Evolutionary conservation across 2,329 filamentous ascomycete species (phyloP), one percentile per base, ranked within the genome.

Genomic region (Epichloe gansuensis): DNA sequence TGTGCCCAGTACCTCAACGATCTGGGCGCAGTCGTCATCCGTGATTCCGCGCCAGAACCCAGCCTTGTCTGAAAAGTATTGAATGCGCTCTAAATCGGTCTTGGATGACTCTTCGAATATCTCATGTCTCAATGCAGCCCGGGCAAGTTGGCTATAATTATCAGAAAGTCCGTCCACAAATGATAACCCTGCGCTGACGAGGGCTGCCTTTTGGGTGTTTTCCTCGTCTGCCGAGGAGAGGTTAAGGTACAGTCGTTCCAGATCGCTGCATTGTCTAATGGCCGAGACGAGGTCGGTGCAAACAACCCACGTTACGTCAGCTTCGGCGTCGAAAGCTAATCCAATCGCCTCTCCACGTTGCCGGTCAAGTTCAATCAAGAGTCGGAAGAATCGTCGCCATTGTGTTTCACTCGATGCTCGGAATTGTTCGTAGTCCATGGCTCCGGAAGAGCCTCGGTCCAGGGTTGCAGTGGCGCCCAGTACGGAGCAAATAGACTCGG

Each of bases 321-420:
- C 75, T 47, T 79, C 75, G 0, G 76, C 66, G 61, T 97, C 93
- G 51, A 87, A 82, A 0, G 83, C 80, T 44, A 97, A 72, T 1
- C 87, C 83, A 44, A 97, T 69, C 0, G 87, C 84, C 62, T 96
- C 90, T 17, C 86, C 85, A 61, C 90, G 78, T 61, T 88, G 84
- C 61, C 86, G 89, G 64, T 97, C 89, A 41, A 98, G 72, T 64
- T 95, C 90, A 12, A 87, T 76, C 17, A 95, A 76, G 17, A 97
- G 76, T 35, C 89, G 82, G 71, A 89, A 95, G 67, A 95, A 95
- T 49, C 87, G 81, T 56, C 86, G 82, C 93, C 93, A 98, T 65
- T 95, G 89, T 11, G 79, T 76, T 62, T 93, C 85, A 50, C 85
- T 82, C 35, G 87, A 82, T 36, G 75, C 72, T 52, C 85, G 78